Conservation (phyloP, 2,329 filamentous ascomycete species). For the Botrytis tulipae region DNA sequence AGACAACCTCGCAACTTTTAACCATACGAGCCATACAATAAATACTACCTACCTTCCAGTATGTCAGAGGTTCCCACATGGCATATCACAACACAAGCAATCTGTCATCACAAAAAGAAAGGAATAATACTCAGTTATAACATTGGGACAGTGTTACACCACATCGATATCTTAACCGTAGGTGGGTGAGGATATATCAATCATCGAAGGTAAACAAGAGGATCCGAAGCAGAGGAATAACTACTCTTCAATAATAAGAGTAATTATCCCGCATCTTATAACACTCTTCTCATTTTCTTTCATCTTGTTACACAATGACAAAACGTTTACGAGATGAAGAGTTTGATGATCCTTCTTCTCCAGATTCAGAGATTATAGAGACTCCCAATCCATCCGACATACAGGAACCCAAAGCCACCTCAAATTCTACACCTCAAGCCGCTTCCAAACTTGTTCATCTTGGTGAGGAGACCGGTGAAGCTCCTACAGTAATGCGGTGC, state of each 20-base stretch:
- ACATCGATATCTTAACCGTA: background rate
- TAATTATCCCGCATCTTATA: slow-evolving; percentile 40
- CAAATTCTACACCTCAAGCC: slow-evolving; percentile 32
- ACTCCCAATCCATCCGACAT: slow-evolving; percentile 19
- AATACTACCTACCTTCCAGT: background rate
- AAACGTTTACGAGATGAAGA: slow-evolving; percentile 58
- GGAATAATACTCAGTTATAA: background rate
- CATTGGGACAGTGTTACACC: background rate
- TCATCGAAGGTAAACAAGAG: background rate
- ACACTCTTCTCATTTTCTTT: slow-evolving; percentile 1
- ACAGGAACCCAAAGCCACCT: slow-evolving; percentile 33
- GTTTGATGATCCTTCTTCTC: slow-evolving; percentile 44
- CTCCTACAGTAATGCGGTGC: slow-evolving; percentile 65
- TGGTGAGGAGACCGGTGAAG: slow-evolving; percentile 52
- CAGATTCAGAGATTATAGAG: slow-evolving; percentile 36
- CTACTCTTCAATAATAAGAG: slow-evolving; percentile 26
- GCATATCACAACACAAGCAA: background rate
- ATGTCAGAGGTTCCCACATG: background rate
- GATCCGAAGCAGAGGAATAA: background rate
- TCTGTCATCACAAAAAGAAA: background rate
- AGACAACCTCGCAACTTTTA: background rate
- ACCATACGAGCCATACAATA: background rate
- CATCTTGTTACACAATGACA: slow-evolving; percentile 47
- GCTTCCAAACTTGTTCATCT: slow-evolving; percentile 59
- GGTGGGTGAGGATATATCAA: background rate